These are phyloP conservation scores for Elaeis guineensis DNA, from an alignment of 176 grass and related monocot species.

Conservation along the genomic window DNA sequence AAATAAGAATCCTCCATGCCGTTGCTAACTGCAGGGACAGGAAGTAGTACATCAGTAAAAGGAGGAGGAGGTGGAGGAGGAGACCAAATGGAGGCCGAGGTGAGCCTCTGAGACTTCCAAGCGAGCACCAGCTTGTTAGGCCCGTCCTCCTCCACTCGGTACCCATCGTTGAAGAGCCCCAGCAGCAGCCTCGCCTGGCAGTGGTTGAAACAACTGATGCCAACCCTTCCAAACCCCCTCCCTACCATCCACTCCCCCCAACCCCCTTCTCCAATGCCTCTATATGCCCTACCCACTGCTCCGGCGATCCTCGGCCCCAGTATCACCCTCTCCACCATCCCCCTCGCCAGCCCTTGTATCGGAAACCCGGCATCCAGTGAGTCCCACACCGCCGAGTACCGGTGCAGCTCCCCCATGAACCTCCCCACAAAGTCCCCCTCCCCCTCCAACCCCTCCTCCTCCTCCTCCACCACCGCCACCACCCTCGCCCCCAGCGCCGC, in stretches of 20 bases:
- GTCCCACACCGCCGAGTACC: slow-evolving; percentile 64
- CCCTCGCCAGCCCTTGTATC: slow-evolving; percentile 45
- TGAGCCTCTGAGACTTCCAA: slow-evolving; percentile 46
- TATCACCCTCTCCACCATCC: slow-evolving; percentile 54
- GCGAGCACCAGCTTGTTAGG: slow-evolving; percentile 52
- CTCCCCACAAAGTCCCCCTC: slow-evolving; percentile 30
- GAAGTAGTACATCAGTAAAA: slow-evolving; percentile 2
- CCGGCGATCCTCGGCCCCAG: slow-evolving; percentile 53
- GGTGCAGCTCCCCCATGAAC: slow-evolving; percentile 56
- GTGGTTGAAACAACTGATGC: slow-evolving; percentile 69
- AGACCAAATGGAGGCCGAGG: slow-evolving; percentile 50
- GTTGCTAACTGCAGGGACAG: neutral
- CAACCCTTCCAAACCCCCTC: slow-evolving; percentile 32
- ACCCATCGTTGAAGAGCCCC: slow-evolving; percentile 62
- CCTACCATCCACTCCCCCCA: slow-evolving; percentile 59
- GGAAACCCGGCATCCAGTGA: slow-evolving; percentile 64
- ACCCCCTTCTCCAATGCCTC: slow-evolving; percentile 13
- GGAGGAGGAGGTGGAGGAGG: slow-evolving; percentile 19
- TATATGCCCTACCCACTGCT: slow-evolving; percentile 52
- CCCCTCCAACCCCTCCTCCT: slow-evolving; percentile 11
- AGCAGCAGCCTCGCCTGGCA: slow-evolving; percentile 62
- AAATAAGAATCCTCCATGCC: neutral
- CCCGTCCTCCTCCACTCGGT: slow-evolving; percentile 45
- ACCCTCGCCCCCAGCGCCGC: slow-evolving; percentile 36
- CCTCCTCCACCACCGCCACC: slow-evolving; percentile 52